A percentile compares a stretch with the other conserved stretches of the same genome.
Conservation (phyloP, 2,329 filamentous ascomycete genomes). For the Bimuria novae-zelandiae region DNA sequence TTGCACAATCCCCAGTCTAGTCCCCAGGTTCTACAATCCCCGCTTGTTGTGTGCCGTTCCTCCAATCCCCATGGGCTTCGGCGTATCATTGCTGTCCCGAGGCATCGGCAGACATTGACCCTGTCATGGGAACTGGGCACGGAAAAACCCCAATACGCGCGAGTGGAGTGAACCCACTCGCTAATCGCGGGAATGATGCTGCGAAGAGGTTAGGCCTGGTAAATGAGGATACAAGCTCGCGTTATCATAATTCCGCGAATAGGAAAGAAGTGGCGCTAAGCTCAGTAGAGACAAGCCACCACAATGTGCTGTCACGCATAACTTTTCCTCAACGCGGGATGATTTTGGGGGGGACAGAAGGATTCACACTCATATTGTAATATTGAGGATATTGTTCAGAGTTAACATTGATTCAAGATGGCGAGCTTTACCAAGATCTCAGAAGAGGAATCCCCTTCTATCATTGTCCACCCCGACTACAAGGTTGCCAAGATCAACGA, state of each 20-base stretch:
- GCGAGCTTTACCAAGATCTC: slow-evolving; percentile 72
- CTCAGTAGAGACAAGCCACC: background rate
- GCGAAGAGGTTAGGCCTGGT: slow-evolving; percentile 5
- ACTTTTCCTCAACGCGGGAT: slow-evolving; percentile 1
- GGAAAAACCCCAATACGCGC: slow-evolving; percentile 4
- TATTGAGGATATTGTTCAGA: background rate
- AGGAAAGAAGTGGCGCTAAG: slow-evolving; percentile 1
- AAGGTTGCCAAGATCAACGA: slow-evolving; percentile 75
- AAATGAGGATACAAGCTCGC: background rate
- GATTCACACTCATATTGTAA: background rate
- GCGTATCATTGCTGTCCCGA: slow-evolving; percentile 5
- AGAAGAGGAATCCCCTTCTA: slow-evolving; percentile 64
- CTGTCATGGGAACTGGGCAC: background rate
- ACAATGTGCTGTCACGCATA: slow-evolving; percentile 1
- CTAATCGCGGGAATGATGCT: slow-evolving; percentile 1
- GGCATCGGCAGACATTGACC: slow-evolving; percentile 8
- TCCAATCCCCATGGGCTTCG: slow-evolving; percentile 8
- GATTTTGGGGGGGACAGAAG: background rate
- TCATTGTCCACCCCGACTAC: slow-evolving; percentile 67
- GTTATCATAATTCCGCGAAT: slow-evolving; percentile 21
- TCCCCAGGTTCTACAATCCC: slow-evolving; percentile 18
- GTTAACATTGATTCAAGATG: slow-evolving; percentile 52
- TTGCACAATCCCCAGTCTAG: slow-evolving; percentile 15
- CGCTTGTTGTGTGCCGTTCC: slow-evolving; percentile 4
- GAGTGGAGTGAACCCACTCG: background rate